Conservation (phyloP, 805 yeast species). For the Ogataea pini region DNA sequence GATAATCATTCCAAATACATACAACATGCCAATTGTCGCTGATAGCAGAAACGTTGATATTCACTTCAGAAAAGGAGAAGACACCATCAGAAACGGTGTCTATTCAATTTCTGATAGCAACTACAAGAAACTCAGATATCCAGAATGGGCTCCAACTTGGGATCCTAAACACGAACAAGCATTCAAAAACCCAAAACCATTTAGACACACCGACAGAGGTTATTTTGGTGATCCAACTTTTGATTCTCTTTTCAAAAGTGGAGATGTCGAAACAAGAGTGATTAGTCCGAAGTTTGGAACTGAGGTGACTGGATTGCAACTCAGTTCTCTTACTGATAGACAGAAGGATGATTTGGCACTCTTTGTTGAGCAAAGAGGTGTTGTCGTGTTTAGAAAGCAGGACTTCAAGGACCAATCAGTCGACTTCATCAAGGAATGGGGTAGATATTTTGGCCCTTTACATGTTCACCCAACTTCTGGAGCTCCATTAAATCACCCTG, state of each 20-base stretch:
- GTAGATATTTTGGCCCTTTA: constrained; percentile 65
- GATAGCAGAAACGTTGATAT: constrained; percentile 32
- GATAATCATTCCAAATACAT: too few species aligned
- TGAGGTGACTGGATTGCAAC: constrained; percentile 60
- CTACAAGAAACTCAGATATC: constrained; percentile 40
- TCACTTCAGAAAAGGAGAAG: constrained; percentile 54
- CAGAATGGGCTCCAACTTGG: constrained; percentile 70
- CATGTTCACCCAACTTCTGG: constrained; percentile 79
- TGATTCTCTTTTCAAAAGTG: constrained; percentile 44
- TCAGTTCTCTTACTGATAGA: constrained; percentile 50
- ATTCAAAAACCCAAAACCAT: constrained; percentile 40
- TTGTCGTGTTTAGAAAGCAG: constrained; percentile 64
- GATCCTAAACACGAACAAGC: constrained; percentile 55
- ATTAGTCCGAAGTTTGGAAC: constrained; percentile 73
- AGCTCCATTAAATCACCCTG: constrained; percentile 58
- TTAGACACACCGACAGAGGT: constrained; percentile 66
- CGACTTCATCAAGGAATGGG: constrained; percentile 49
- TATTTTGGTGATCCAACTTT: constrained; percentile 59
- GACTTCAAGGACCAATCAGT: constrained; percentile 61
- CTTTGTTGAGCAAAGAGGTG: constrained; percentile 68
- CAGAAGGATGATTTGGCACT: constrained; percentile 73
- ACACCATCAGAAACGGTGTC: constrained; percentile 51
- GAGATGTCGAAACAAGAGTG: constrained; percentile 35
- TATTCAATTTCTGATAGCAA: constrained; percentile 44
- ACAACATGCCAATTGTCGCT: constrained; percentile 13